These are phyloP conservation scores for Colletotrichum orchidophilum DNA, from an alignment of 2,329 filamentous ascomycete genomes.

Conservation along the genomic window DNA sequence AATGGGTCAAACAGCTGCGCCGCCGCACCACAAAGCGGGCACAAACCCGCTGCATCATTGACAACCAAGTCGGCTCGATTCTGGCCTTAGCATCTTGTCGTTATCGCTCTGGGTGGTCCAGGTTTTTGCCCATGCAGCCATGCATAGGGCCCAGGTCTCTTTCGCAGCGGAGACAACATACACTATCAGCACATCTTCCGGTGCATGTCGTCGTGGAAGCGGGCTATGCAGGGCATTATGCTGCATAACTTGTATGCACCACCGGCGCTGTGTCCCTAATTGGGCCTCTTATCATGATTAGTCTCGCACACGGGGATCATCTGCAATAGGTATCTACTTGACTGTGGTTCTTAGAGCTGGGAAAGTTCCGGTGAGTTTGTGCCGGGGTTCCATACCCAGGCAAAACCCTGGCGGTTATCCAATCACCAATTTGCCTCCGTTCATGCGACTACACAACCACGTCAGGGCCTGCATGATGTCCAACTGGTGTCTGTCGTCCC, in stretches of 20 bases:
- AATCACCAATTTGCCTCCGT: constrained; percentile 33
- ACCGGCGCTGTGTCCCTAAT: constrained; percentile 28
- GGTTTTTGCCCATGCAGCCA: constrained; percentile 10
- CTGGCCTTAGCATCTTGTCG: constrained; percentile 27
- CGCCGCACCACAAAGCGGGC: constrained; percentile 32
- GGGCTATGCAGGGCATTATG: constrained; percentile 29
- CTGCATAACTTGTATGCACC: constrained; percentile 33
- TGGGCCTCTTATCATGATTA: constrained; percentile 31
- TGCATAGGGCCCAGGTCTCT: constrained; percentile 5
- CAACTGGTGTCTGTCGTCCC: background rate
- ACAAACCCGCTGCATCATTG: constrained; percentile 28
- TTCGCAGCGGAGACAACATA: constrained; percentile 5
- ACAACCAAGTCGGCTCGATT: constrained; percentile 17
- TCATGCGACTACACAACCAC: constrained; percentile 28
- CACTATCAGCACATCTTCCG: constrained; percentile 28
- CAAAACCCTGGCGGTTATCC: constrained; percentile 18
- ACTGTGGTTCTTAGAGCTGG: constrained; percentile 22
- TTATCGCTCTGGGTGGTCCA: constrained; percentile 13
- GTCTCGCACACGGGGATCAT: constrained; percentile 26
- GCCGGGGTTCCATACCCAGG: constrained; percentile 14
- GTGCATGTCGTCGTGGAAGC: constrained; percentile 19
- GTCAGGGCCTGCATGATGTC: constrained; percentile 11
- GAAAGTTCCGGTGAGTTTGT: constrained; percentile 12
- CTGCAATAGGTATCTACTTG: background rate
- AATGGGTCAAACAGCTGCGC: constrained; percentile 29